Percentiles rank a stretch among this genome's conserved stretches.
phyloP scores from a whole-genome alignment of 169 alveolate genomes.

The Eimeria falciformis region DNA sequence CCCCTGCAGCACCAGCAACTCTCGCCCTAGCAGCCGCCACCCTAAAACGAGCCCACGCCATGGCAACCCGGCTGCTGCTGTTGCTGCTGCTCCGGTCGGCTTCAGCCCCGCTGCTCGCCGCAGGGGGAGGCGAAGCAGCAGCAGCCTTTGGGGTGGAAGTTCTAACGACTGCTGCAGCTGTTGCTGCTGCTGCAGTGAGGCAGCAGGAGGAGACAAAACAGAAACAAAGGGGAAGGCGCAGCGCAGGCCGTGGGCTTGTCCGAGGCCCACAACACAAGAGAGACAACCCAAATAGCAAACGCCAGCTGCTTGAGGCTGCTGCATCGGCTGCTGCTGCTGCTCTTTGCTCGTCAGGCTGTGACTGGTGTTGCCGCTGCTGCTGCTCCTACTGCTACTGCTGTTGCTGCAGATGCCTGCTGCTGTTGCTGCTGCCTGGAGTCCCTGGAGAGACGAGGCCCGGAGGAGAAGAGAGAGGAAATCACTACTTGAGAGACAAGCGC shows the following conservation, averaged over 20 bases:
- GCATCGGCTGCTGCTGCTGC: not conserved
- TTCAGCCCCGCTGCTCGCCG: not conserved
- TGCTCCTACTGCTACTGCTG: conserved; percentile 33
- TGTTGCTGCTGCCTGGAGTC: not conserved
- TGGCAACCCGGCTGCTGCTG: not conserved
- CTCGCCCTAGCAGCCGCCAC: not conserved
- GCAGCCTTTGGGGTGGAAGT: not conserved
- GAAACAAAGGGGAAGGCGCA: not conserved
- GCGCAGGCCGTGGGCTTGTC: not conserved
- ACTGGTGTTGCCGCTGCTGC: conserved; percentile 39
- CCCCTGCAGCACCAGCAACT: not conserved
- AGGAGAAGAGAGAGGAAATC: not conserved
- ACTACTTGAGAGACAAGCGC: not conserved
- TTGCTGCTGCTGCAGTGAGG: conserved; percentile 26
- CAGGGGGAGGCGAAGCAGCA: not conserved
- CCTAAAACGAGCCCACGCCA: conserved; percentile 21
- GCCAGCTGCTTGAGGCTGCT: not conserved
- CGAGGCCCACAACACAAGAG: not conserved
- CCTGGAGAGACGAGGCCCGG: not conserved
- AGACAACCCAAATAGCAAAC: not conserved
- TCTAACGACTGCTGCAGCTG: conserved; percentile 12
- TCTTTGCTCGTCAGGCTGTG: too few relatives aligned
- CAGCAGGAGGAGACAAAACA: not conserved
- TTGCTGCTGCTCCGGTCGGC: conserved; percentile 21
- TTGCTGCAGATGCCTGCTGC: conserved; percentile 5